Evolutionary conservation across 225 moss, liverwort and hornwort genomes (phyloP), one percentile per base, ranked within the genome.

Genomic region (Neckera pumila): DNA sequence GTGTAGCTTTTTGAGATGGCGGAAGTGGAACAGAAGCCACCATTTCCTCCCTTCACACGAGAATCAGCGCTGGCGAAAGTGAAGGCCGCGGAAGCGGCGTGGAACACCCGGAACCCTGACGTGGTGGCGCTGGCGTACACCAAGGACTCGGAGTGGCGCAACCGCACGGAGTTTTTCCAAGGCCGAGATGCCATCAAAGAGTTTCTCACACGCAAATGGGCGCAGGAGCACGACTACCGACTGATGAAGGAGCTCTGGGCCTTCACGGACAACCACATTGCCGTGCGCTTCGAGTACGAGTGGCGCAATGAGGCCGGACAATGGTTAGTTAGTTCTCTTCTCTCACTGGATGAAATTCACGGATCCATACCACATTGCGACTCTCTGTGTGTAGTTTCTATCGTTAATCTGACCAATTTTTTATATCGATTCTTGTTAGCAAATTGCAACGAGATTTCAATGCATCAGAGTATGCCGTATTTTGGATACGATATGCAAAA

Each of bases 171-270:
- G 88, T 95, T 98, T 83, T 95, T 98, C 88, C 86, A 92, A 53
- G 98, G 98, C 63, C 95, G 98, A 20, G 97, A 97, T 28, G 94
- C 96, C 23, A 98, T 98, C 74, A 90, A 93, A 54, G 94, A 94
- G 89, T 98, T 98, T 79, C 92, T 98, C 12, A 91, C 92, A 1
- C 92, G 91, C 57, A 98, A 98, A 70, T 98, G 98, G 98, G 89
- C 92, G 86, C 93, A 94, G 86, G 98, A 98, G 93, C 94, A 92
- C 25, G 96, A 98, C 51, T 98, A 98, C 92, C 93, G 93, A 4
- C 81, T 98, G 87, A 95, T 96, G 98, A 98, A 98, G 92, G 97
- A 97, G 94, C 94, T 98, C 17, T 98, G 97, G 97, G 93, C 95
- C 62, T 98, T 92, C 89, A 86, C 93, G 31, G 98, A 92, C 85